phyloP scores from a whole-genome alignment of 257 asterid genomes.

The Penstemon davidsonii region DNA sequence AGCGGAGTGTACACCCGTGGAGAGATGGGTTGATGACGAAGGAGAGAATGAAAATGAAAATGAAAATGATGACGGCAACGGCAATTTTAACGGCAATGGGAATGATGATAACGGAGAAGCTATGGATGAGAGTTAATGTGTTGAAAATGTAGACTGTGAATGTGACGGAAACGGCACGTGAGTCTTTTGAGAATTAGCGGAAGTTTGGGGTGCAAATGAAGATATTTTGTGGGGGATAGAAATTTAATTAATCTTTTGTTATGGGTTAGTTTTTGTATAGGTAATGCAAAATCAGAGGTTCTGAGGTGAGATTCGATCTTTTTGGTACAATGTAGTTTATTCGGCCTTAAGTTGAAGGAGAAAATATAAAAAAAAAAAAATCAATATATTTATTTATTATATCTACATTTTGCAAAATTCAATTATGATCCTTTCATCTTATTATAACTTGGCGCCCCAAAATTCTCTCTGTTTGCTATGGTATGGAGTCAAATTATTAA shows the following conservation, averaged over 20 bases:
- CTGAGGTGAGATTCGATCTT: background rate
- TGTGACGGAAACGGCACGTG: constrained; percentile 72
- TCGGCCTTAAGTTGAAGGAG: background rate
- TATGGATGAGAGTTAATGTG: constrained; percentile 38
- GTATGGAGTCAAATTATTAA: too few relatives aligned
- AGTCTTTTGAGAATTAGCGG: constrained; percentile 33
- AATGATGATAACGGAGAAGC: constrained; percentile 25
- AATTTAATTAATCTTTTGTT: constrained; percentile 20
- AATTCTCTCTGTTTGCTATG: too few relatives aligned
- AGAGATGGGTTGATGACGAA: constrained; percentile 50
- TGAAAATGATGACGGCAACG: constrained; percentile 30
- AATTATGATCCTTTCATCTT: too few relatives aligned
- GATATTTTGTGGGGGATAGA: constrained; percentile 26
- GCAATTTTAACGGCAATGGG: background rate
- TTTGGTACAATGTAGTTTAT: constrained; percentile 16
- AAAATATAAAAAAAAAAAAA: background rate
- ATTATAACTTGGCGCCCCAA: too few relatives aligned
- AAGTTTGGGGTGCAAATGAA: constrained; percentile 20
- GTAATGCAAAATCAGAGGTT: background rate
- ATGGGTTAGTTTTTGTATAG: constrained; percentile 27
- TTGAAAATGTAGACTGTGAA: constrained; percentile 31
- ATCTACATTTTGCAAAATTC: background rate
- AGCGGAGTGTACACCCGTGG: constrained; percentile 69
- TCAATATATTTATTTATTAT: background rate
- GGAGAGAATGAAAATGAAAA: constrained; percentile 30